A percentile compares a stretch with the other conserved stretches of the same genome.
These are phyloP conservation scores for Macadamia integrifolia DNA, from an alignment of 164 flowering plant genomes.

Conservation along the genomic window DNA sequence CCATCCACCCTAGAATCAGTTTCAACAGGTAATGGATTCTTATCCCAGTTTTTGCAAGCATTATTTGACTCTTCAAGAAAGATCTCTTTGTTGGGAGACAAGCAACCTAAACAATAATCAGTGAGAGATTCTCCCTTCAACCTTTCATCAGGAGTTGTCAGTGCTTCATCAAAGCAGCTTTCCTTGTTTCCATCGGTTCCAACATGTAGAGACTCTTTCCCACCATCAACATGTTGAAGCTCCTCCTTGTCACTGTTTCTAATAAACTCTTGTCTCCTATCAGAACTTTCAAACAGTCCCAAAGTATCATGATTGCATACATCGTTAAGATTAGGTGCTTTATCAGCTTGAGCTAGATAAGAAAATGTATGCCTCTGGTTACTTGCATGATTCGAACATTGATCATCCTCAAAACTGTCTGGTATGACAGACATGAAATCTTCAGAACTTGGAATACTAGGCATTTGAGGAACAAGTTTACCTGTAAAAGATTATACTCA, in stretches of 20 bases:
- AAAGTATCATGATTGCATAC: slow-evolving; percentile 5
- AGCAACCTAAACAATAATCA: slow-evolving; percentile 17
- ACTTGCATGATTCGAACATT: slow-evolving; percentile 8
- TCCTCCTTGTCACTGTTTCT: slow-evolving; percentile 10
- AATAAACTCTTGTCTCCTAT: slow-evolving; percentile 12
- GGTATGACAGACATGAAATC: slow-evolving; percentile 31
- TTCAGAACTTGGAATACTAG: slow-evolving; percentile 18
- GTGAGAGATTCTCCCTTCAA: slow-evolving; percentile 9
- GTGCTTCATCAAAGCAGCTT: slow-evolving; percentile 6
- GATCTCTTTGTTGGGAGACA: slow-evolving; percentile 7
- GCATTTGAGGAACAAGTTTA: slow-evolving; percentile 28
- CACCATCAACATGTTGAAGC: slow-evolving; percentile 11
- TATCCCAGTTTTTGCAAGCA: slow-evolving; percentile 1
- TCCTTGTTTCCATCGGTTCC: slow-evolving; percentile 10
- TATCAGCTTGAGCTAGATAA: slow-evolving; percentile 24
- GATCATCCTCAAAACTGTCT: slow-evolving; percentile 53
- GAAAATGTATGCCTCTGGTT: slow-evolving; percentile 12
- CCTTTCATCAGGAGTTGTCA: slow-evolving; percentile 1
- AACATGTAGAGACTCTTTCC: slow-evolving; percentile 14
- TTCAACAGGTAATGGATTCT: slow-evolving; percentile 8
- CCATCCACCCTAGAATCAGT: slow-evolving; percentile 1
- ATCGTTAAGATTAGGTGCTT: slow-evolving; percentile 8
- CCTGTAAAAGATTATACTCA: slow-evolving; percentile 7
- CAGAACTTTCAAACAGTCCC: slow-evolving; percentile 13
- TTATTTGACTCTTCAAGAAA: slow-evolving; percentile 6